A percentile compares a stretch with the other conserved stretches of the same genome.
phyloP scores from a whole-genome alignment of 495 filamentous ascomycete genomes.

The Penicillium crystallinum region DNA sequence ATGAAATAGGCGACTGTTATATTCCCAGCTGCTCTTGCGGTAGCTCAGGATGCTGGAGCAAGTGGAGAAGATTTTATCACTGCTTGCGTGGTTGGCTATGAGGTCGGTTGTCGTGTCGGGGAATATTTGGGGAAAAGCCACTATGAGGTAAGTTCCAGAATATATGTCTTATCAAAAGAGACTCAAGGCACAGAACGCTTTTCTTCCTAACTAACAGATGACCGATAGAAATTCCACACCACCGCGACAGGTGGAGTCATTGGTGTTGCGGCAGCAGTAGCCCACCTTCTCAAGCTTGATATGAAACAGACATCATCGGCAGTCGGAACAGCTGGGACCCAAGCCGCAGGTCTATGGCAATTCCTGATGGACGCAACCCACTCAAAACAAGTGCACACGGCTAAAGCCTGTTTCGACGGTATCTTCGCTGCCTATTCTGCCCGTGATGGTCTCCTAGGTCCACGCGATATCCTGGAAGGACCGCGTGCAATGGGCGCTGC shows the following conservation, averaged over 20 bases:
- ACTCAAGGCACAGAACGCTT: not conserved
- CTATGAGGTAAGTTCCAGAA: constrained; percentile 23
- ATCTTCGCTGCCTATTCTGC: constrained; percentile 34
- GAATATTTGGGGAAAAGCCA: constrained; percentile 31
- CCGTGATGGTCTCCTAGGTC: constrained; percentile 25
- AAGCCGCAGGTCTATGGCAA: constrained; percentile 36
- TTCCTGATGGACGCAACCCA: constrained; percentile 34
- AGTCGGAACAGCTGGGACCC: constrained; percentile 34
- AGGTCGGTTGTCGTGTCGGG: constrained; percentile 31
- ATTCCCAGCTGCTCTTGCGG: constrained; percentile 31
- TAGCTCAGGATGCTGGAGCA: constrained; percentile 28
- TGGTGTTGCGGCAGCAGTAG: constrained; percentile 28
- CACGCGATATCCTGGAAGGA: constrained; percentile 34
- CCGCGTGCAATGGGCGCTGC: constrained; percentile 29
- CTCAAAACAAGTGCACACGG: constrained; percentile 37
- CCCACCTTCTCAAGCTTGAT: constrained; percentile 24
- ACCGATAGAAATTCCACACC: constrained; percentile 27
- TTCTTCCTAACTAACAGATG: not conserved
- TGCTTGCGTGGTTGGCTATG: constrained; percentile 35
- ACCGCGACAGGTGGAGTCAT: constrained; percentile 32
- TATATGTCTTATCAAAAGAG: not conserved
- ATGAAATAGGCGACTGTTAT: constrained; percentile 28
- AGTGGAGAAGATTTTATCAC: constrained; percentile 31
- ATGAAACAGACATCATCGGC: constrained; percentile 22
- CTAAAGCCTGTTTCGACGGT: constrained; percentile 32